Conservation (phyloP, 1,284 basidiomycete genomes). For the Rhodotorula sp. region DNA sequence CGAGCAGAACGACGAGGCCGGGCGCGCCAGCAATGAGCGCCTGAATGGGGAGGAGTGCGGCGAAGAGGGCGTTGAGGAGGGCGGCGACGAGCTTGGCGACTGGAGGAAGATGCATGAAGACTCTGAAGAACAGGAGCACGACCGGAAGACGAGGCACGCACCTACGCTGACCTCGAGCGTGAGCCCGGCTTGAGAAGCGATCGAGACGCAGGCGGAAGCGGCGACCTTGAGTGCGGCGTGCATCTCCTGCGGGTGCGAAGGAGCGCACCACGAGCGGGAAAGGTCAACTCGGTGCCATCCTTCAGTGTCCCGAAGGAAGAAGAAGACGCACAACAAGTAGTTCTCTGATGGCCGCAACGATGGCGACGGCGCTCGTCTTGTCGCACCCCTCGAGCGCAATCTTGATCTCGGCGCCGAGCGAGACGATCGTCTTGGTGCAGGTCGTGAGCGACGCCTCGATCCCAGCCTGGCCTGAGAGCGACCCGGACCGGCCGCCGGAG, state of each 20-base stretch:
- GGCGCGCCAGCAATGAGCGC: not conserved
- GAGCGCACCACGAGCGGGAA: not conserved
- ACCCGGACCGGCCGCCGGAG: not conserved
- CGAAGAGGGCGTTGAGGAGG: not conserved
- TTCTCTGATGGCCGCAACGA: not conserved
- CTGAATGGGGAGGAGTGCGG: not conserved
- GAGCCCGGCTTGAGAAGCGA: not conserved
- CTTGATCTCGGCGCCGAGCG: not conserved
- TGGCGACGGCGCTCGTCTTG: not conserved
- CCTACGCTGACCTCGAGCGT: not conserved
- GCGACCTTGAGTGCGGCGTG: not conserved
- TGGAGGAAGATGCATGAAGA: not conserved
- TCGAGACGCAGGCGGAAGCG: not conserved
- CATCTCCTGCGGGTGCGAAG: not conserved
- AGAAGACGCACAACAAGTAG: not conserved
- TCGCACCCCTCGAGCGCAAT: not conserved
- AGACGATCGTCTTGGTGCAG: not conserved
- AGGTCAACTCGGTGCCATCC: not conserved
- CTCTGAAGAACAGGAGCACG: not conserved
- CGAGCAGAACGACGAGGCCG: constrained; percentile 2
- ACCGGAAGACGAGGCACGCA: not conserved
- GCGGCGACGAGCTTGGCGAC: not conserved
- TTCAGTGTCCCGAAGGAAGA: too few relatives aligned
- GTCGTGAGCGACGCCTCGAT: not conserved
- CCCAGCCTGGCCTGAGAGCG: not conserved